Evolutionary conservation across 2,329 filamentous ascomycete species (phyloP).

Genomic region (Alternaria brassicae): DNA sequence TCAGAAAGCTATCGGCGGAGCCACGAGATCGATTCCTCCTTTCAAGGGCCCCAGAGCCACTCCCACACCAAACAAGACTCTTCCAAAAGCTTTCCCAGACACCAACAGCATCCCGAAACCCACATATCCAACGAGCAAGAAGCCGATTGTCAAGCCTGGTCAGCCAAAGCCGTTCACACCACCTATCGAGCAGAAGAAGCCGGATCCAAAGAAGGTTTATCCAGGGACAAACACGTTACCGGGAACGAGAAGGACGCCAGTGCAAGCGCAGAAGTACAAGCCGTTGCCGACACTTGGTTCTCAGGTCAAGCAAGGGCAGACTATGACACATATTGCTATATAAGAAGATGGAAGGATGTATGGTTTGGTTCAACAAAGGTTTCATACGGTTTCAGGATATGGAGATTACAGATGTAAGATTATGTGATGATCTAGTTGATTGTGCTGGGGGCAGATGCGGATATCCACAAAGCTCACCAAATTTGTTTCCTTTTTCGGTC

Average conservation of each 20-base stretch:
- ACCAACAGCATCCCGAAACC: conserved; percentile 23
- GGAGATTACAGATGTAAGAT: background rate
- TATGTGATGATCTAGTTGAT: background rate
- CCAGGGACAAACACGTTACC: conserved; percentile 43
- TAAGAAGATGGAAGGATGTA: background rate
- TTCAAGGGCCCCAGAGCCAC: conserved; percentile 12
- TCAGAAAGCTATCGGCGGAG: conserved; percentile 21
- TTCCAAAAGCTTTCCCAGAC: conserved; percentile 15
- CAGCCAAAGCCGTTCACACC: conserved; percentile 37
- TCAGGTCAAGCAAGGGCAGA: conserved; percentile 38
- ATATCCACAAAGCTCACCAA: too few relatives aligned
- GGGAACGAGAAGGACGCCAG: conserved; percentile 35
- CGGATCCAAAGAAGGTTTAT: conserved; percentile 32
- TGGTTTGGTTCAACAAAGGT: background rate
- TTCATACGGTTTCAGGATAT: background rate
- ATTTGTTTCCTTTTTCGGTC: too few relatives aligned
- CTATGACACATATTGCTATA: conserved; percentile 38
- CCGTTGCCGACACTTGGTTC: conserved; percentile 33
- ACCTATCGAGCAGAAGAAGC: conserved; percentile 22
- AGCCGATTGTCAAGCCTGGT: conserved; percentile 37
- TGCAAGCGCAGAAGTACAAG: conserved; percentile 36
- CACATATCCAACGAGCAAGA: conserved; percentile 31
- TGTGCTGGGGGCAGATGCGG: too few relatives aligned
- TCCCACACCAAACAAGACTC: conserved; percentile 13
- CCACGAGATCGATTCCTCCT: conserved; percentile 11